Evolutionary conservation across 2,329 filamentous ascomycete species (phyloP), one percentile per base, ranked within the genome.

Genomic region (Colletotrichum theobromicola): DNA sequence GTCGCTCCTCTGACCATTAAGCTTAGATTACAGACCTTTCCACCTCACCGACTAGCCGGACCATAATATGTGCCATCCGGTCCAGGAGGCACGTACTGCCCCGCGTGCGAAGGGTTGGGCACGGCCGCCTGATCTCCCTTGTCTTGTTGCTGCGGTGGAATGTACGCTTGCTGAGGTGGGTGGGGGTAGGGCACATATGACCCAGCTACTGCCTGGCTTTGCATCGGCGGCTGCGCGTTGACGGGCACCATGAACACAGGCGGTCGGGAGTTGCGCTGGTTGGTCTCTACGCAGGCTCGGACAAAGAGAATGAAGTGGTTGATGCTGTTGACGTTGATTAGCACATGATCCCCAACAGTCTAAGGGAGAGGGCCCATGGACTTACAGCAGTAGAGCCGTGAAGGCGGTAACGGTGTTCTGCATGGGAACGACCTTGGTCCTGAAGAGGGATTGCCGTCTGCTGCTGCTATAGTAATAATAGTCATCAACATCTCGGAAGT

Each of bases 251-350:
- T 67, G 21, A 64, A 69, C 9, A 75, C 57, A 7, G 72, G 58
- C n/a, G 72, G 42, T 8, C 68, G 63, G 10, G 16, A 7, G 69
- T 85, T 84, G 73, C 79, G 75, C 58, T 77, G 80, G 65, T 79
- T 76, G 1, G 83, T 84, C 70, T 85, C 84, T 73, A 85, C 78
- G 70, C 85, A 87, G 18, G 83, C 84, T 15, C 80, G 77, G 42
- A 86, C 76, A 75, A 87, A 87, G 53, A 87, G 79, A 70, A 81
- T 75, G 53, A 87, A 84, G 74, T 85, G 81, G 42, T 82, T 53
- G n/a, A 80, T 63, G 50, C 77, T 77, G 24, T 21, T 8, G 12
- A 24, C 5, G 24, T 16, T 24, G 7, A 37, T 62, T 32, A 37
- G 60, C 28, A 21, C 26, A 50, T 12, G 12, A 15, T 26, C 34